phyloP scores from a whole-genome alignment of 1,284 basidiomycete genomes.

The Boletus sp. region DNA sequence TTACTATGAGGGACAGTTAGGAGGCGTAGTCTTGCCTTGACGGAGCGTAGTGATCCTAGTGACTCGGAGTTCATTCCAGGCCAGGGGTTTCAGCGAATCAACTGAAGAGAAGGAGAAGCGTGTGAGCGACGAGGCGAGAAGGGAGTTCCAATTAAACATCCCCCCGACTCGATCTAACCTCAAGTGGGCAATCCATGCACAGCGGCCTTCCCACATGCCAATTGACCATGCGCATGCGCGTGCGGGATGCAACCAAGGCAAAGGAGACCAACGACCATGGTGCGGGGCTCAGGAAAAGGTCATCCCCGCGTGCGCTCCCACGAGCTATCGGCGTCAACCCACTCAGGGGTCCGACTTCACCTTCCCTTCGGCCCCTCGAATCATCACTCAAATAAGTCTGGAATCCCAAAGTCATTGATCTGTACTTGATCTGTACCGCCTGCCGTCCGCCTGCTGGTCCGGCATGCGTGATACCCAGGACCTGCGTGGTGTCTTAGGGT shows the following conservation, averaged over 20 bases:
- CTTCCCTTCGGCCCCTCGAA: conserved; percentile 18
- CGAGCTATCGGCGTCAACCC: conserved; percentile 29
- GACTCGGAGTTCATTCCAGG: conserved; percentile 19
- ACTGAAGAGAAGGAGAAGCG: conserved; percentile 12
- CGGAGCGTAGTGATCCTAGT: conserved; percentile 11
- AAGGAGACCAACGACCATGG: neutral
- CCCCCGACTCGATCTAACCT: conserved; percentile 11
- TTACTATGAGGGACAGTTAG: neutral
- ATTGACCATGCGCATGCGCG: conserved; percentile 4
- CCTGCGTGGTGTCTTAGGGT: conserved; percentile 32
- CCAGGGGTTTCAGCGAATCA: conserved; percentile 12
- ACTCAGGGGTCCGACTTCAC: conserved; percentile 34
- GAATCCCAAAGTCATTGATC: conserved; percentile 35
- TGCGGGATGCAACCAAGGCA: conserved; percentile 5
- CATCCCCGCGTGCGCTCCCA: conserved; percentile 26
- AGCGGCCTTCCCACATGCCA: conserved; percentile 10
- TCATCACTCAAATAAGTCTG: conserved; percentile 33
- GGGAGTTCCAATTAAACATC: neutral
- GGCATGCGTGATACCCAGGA: conserved; percentile 33
- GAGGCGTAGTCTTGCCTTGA: conserved; percentile 3
- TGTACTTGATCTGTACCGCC: conserved; percentile 34
- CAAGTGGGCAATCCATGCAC: conserved; percentile 7
- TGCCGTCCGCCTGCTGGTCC: conserved; percentile 34
- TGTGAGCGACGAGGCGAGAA: conserved; percentile 31
- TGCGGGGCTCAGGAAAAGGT: conserved; percentile 4